Evolutionary conservation across 805 yeast genomes (phyloP).

Genomic region (Monosporozyma servazzii): DNA sequence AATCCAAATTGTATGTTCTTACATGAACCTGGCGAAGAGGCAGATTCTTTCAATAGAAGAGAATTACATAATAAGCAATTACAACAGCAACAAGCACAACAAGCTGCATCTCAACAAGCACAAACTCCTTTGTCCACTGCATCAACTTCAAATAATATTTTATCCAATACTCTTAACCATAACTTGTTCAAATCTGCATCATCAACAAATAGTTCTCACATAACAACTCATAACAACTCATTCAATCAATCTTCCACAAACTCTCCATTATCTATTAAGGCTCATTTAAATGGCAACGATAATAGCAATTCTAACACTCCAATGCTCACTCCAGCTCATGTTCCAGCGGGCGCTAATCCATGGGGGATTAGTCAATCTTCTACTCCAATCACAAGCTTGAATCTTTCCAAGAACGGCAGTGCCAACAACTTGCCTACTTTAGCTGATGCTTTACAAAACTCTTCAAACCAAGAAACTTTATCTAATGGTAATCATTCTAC

Average conservation of each 20-base stretch:
- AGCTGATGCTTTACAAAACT: conserved; percentile 13
- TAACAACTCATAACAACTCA: conserved; percentile 10
- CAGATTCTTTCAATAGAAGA: conserved; percentile 82
- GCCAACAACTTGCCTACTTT: conserved; percentile 23
- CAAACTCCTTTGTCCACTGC: conserved; percentile 1
- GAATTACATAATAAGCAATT: conserved; percentile 32
- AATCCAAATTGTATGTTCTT: conserved; percentile 98
- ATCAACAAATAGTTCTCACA: conserved; percentile 5
- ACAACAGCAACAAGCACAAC: conserved; percentile 25
- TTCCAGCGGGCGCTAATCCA: conserved; percentile 27
- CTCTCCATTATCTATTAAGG: conserved; percentile 26
- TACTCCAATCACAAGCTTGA: conserved; percentile 21
- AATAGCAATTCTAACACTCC: conserved; percentile 12
- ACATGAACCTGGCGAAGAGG: conserved; percentile 99
- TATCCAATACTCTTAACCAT: not conserved
- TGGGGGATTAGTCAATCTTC: conserved; percentile 29
- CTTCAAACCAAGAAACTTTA: not conserved
- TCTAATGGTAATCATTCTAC: not conserved
- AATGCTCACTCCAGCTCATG: conserved; percentile 26
- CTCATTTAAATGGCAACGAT: conserved; percentile 17
- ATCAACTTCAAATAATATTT: not conserved
- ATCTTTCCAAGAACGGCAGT: conserved; percentile 18
- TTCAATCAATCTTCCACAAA: conserved; percentile 7
- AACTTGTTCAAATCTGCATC: conserved; percentile 2
- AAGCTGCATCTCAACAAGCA: conserved; percentile 17